Evolutionary conservation across 1,284 basidiomycete species (phyloP).

Genomic region (Earliella scabrosa): DNA sequence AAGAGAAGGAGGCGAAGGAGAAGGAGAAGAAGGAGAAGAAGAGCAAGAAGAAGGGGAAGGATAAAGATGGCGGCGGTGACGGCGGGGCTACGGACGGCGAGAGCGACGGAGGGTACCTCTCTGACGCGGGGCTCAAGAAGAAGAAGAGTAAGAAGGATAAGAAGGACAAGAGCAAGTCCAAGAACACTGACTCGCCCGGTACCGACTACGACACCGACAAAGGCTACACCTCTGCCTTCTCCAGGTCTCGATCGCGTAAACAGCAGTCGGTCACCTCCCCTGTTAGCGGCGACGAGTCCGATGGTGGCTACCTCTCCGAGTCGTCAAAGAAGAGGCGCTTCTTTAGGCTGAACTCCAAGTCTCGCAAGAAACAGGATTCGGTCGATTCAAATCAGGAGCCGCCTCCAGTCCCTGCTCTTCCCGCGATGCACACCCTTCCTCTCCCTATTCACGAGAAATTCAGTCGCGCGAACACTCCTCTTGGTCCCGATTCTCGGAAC

Average conservation of each 20-base stretch:
- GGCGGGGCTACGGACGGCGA: slow-evolving; percentile 33
- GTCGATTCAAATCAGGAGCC: slow-evolving; percentile 31
- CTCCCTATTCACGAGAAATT: slow-evolving; percentile 59
- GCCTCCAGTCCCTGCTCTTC: slow-evolving; percentile 40
- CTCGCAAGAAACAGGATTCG: slow-evolving; percentile 31
- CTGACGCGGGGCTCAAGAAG: slow-evolving; percentile 31
- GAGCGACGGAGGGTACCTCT: slow-evolving; percentile 39
- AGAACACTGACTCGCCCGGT: slow-evolving; percentile 39
- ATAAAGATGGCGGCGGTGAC: slow-evolving; percentile 25
- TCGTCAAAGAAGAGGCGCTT: slow-evolving; percentile 36
- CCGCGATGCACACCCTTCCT: slow-evolving; percentile 29
- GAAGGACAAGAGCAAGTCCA: slow-evolving; percentile 33
- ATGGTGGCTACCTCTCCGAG: slow-evolving; percentile 46
- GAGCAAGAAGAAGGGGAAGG: slow-evolving; percentile 23
- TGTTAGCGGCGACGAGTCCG: slow-evolving; percentile 40
- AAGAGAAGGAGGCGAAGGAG: slow-evolving; percentile 30
- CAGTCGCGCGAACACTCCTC: slow-evolving; percentile 37
- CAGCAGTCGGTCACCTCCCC: slow-evolving; percentile 22
- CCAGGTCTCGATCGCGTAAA: slow-evolving; percentile 27
- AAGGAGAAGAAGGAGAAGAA: slow-evolving; percentile 30
- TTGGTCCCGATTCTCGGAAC: slow-evolving; percentile 21
- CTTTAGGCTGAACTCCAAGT: slow-evolving; percentile 39
- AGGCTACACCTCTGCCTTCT: slow-evolving; percentile 29
- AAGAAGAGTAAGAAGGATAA: slow-evolving; percentile 35
- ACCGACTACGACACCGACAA: slow-evolving; percentile 41